Percentiles rank a stretch among this genome's conserved stretches.
Conservation (phyloP, 306 rosid species). For the Cucurbita moschata region DNA sequence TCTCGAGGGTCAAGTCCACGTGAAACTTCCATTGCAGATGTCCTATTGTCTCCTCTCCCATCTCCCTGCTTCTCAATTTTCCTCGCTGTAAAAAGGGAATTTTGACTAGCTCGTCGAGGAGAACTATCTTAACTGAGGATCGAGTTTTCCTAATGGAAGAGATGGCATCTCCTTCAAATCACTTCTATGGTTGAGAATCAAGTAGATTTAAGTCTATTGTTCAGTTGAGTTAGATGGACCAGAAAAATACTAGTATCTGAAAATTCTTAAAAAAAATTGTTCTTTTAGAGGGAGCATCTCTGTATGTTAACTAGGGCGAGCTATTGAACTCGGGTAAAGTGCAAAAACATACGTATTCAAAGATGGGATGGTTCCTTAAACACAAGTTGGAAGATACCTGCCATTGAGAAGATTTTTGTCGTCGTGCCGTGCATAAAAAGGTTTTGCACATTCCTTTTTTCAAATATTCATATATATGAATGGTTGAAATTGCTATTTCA, state of each 20-base stretch:
- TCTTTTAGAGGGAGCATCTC: not conserved
- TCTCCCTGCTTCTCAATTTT: not conserved
- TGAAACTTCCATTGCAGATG: not conserved
- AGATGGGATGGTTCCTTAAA: not conserved
- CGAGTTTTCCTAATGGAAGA: not conserved
- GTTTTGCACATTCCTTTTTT: not conserved
- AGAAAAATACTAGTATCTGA: not conserved
- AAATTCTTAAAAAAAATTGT: not conserved
- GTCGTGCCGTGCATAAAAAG: not conserved
- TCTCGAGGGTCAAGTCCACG: not conserved
- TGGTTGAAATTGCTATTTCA: not conserved
- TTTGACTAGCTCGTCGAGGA: not conserved
- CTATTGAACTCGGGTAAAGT: not conserved
- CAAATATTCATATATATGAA: not conserved
- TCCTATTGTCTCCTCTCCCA: not conserved
- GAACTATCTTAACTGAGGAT: not conserved
- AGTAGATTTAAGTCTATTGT: not conserved
- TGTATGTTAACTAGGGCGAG: not conserved
- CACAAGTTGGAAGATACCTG: not conserved
- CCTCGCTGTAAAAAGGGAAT: not conserved
- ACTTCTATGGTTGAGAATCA: not conserved
- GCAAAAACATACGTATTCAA: not conserved
- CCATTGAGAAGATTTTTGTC: not conserved
- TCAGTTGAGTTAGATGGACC: not conserved
- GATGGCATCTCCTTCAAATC: not conserved